phyloP scores from a whole-genome alignment of 345 rosid species.

The Pistacia integerrima region DNA sequence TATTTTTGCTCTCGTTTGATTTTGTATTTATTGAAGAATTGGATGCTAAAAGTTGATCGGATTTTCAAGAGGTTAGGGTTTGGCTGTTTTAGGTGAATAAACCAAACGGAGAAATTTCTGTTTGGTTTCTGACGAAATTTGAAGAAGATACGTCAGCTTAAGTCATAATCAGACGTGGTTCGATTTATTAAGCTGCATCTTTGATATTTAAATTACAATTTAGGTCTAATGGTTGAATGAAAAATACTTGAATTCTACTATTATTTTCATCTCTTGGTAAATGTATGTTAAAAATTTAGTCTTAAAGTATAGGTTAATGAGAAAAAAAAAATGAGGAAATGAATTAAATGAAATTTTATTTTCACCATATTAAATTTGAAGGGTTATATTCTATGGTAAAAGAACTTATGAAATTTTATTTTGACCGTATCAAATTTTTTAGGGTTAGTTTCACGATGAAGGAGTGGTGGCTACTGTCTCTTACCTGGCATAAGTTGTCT shows the following conservation, averaged over 20 bases:
- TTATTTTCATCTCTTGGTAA: not conserved
- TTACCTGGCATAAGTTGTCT: too few species aligned
- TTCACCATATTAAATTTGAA: too few species aligned
- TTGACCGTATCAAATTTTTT: too few species aligned
- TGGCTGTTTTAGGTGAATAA: not conserved
- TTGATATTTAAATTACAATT: not conserved
- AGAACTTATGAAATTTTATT: too few species aligned
- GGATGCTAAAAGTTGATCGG: not conserved
- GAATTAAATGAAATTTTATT: too few species aligned
- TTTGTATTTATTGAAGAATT: not conserved
- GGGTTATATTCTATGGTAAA: too few species aligned
- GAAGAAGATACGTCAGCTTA: not conserved
- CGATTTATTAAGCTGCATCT: not conserved
- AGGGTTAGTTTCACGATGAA: too few species aligned
- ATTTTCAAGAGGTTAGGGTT: not conserved
- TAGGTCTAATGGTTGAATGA: not conserved
- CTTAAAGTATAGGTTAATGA: too few species aligned
- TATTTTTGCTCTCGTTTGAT: not conserved
- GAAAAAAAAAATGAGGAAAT: too few species aligned
- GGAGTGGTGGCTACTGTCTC: too few species aligned
- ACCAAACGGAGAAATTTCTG: not conserved
- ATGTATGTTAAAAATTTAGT: not conserved
- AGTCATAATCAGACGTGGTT: not conserved
- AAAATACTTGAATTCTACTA: not conserved
- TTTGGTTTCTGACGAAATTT: not conserved